These are phyloP conservation scores for Aspergillus aculeatus DNA, from an alignment of 2,329 filamentous ascomycete species.

Conservation along the genomic window DNA sequence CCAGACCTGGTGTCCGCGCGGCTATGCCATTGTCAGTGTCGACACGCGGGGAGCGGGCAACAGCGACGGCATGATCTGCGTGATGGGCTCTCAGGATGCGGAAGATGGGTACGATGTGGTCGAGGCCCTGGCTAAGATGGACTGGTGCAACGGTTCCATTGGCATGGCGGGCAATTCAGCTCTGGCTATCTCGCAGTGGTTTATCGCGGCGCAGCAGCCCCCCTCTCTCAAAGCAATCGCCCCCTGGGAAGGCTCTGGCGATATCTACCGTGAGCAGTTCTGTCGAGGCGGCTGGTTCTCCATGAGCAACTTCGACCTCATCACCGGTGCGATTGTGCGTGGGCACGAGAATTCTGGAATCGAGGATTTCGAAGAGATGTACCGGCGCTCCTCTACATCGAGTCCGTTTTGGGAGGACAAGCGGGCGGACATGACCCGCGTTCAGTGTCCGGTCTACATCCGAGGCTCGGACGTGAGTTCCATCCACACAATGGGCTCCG, in stretches of 20 bases:
- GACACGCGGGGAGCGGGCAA: constrained; percentile 36
- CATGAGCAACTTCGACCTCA: constrained; percentile 46
- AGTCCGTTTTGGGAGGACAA: constrained; percentile 44
- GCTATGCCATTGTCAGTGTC: constrained; percentile 38
- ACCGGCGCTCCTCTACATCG: constrained; percentile 31
- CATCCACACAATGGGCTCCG: constrained; percentile 39
- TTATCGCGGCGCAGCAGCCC: constrained; percentile 43
- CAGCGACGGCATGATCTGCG: constrained; percentile 36
- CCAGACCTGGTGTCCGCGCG: constrained; percentile 29
- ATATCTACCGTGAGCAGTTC: constrained; percentile 51
- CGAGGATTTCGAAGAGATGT: constrained; percentile 47
- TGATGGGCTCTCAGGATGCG: constrained; percentile 47
- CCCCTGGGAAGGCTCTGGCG: constrained; percentile 48
- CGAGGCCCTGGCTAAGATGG: constrained; percentile 41
- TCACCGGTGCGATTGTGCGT: constrained; percentile 40
- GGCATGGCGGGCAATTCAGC: constrained; percentile 48
- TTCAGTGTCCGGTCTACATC: constrained; percentile 39
- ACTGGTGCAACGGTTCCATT: constrained; percentile 48
- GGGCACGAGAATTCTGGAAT: constrained; percentile 29
- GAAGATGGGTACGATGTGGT: constrained; percentile 49
- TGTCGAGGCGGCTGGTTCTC: constrained; percentile 42
- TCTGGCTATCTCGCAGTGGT: constrained; percentile 46
- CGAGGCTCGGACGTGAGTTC: constrained; percentile 33
- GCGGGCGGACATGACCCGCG: constrained; percentile 35
- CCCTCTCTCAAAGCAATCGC: constrained; percentile 46